Percentiles rank a stretch among this genome's conserved stretches.
Evolutionary conservation across 225 moss, liverwort and hornwort species (phyloP).

Genomic region (Asterella californica): DNA sequence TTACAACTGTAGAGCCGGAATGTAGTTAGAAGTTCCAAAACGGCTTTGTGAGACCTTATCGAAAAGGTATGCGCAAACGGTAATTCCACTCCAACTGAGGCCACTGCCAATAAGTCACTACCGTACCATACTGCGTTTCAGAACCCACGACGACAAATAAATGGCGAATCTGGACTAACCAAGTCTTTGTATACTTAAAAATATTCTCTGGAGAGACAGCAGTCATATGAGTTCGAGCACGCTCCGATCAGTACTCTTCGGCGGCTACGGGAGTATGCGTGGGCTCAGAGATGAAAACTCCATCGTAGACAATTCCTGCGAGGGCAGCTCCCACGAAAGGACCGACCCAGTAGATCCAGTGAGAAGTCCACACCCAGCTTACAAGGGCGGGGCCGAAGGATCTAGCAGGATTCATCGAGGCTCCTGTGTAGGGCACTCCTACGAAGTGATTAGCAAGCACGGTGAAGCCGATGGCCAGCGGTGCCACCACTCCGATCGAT

Average conservation of each 20-base stretch:
- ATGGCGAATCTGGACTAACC: too few species aligned
- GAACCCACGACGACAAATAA: too few species aligned
- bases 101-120: too few species aligned
- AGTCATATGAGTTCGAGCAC: too few species aligned
- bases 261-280: not conserved
- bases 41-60: too few species aligned
- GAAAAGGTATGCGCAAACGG: too few species aligned
- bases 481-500: slow-evolving; percentile 24
- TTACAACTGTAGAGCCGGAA: too few species aligned
- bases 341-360: slow-evolving; percentile 33
- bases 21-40: too few species aligned
- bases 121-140: too few species aligned
- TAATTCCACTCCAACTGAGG: too few species aligned
- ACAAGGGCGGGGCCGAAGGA: slow-evolving; percentile 35
- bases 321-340: slow-evolving; percentile 22
- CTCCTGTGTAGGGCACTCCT: slow-evolving; percentile 27
- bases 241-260: slow-evolving; percentile 6
- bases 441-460: slow-evolving; percentile 18
- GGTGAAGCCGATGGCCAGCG: slow-evolving; percentile 35
- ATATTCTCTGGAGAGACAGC: too few species aligned
- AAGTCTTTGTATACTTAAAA: too few species aligned
- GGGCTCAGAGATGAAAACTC: slow-evolving; percentile 22
- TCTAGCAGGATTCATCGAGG: slow-evolving; percentile 37
- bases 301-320: slow-evolving; percentile 29
- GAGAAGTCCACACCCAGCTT: slow-evolving; percentile 4